Evolutionary conservation across 2,329 filamentous ascomycete species (phyloP).

Genomic region (Cladosporium sp.): DNA sequence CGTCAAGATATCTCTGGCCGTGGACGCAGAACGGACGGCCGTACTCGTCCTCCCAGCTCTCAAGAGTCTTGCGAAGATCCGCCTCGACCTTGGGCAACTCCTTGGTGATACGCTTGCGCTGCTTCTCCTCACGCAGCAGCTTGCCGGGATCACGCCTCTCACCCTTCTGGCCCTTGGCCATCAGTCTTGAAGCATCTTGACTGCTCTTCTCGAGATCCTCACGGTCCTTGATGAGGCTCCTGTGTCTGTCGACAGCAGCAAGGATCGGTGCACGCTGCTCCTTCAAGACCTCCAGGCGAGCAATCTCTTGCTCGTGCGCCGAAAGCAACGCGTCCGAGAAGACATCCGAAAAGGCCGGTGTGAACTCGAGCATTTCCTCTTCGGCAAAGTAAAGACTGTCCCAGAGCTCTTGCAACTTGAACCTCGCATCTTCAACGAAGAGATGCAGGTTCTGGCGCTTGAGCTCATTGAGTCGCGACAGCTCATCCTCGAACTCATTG

Average conservation of each 20-base stretch:
- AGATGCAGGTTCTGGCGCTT: slow-evolving; percentile 93
- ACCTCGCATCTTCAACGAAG: slow-evolving; percentile 90
- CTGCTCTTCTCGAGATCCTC: slow-evolving; percentile 84
- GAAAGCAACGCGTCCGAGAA: slow-evolving; percentile 93
- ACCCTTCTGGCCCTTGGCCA: slow-evolving; percentile 85
- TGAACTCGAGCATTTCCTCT: slow-evolving; percentile 98
- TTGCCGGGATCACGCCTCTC: slow-evolving; percentile 93
- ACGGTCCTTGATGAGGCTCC: slow-evolving; percentile 73
- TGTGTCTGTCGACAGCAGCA: slow-evolving; percentile 75
- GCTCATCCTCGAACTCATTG: slow-evolving; percentile 92
- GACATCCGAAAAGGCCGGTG: slow-evolving; percentile 83
- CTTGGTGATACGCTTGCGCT: slow-evolving; percentile 94
- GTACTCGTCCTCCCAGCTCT: slow-evolving; percentile 88
- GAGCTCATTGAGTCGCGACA: slow-evolving; percentile 77
- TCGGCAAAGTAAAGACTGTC: slow-evolving; percentile 90
- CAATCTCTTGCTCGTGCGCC: slow-evolving; percentile 88
- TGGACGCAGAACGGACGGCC: slow-evolving; percentile 89
- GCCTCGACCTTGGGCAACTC: slow-evolving; percentile 86
- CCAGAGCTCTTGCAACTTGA: slow-evolving; percentile 90
- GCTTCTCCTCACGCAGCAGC: slow-evolving; percentile 91
- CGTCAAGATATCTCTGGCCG: slow-evolving; percentile 83
- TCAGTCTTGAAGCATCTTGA: slow-evolving; percentile 87
- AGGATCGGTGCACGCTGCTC: slow-evolving; percentile 84
- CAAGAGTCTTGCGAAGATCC: slow-evolving; percentile 75
- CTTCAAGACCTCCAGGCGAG: slow-evolving; percentile 69